Evolutionary conservation across 1,139 yeast genomes (phyloP).

Genomic region (Eremothecium gossypii): DNA sequence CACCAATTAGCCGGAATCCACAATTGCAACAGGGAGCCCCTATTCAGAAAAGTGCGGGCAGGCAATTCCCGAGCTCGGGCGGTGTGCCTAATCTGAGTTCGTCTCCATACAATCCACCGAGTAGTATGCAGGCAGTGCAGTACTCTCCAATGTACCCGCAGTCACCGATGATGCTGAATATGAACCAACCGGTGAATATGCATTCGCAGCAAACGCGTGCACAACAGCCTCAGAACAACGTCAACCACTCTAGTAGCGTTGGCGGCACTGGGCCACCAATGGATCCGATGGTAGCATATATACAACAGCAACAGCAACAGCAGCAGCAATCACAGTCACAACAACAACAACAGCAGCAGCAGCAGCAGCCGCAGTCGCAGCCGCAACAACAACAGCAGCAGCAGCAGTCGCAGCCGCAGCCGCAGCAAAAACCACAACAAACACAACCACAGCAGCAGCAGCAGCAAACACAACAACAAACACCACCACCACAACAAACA

Average conservation of each 20-base stretch:
- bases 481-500: neutral
- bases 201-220: neutral
- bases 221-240: neutral
- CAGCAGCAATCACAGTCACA: neutral
- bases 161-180: constrained; percentile 4
- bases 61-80: constrained; percentile 5
- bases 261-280: neutral
- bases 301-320: constrained; percentile 6
- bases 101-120: neutral
- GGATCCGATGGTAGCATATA: constrained; percentile 4
- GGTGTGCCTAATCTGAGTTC: constrained; percentile 3
- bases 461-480: neutral
- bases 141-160: constrained; percentile 5
- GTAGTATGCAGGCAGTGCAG: constrained; percentile 3
- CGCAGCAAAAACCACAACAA: neutral
- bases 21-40: neutral
- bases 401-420: neutral
- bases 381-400: neutral
- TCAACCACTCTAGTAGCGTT: neutral
- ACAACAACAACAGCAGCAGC: constrained; percentile 4
- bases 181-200: neutral
- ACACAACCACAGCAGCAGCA: neutral
- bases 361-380: constrained; percentile 8
- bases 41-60: neutral
- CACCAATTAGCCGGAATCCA: neutral